Base-by-base conservation (phyloP, 169 alveolate species). In the Plasmodium relictum region DNA sequence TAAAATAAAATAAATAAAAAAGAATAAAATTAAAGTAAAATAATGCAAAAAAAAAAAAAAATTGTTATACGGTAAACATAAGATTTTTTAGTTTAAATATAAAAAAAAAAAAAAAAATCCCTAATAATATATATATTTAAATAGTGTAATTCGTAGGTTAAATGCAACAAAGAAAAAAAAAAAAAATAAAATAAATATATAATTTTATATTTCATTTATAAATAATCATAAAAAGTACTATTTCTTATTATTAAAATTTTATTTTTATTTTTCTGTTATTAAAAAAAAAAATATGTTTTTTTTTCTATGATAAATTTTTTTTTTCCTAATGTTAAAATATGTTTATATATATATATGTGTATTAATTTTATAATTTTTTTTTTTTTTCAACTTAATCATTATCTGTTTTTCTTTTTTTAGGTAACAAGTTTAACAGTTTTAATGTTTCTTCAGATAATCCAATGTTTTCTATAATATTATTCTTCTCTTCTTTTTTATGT, bases 371-470 rank as follows among this genome's bases (percentile, higher is more conserved):
- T 16, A 42, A n/a, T 74, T 24, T 62, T 54, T 12, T 20, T 14
- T 8, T 24, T 70, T 10, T 70, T 14, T 52, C 22, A 24, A 14
- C 31, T n/a, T 45, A 31, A 45, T 50, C 31, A 3, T n/a, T 37
- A 0, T 68, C 80, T 42, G 50, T 61, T 62, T 80, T 80, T 31
- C 72, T 80, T 48, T 80, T 80, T 68, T 80, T 68, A 22, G 90
- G 90, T 10, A 80, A 71, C 20, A 80, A 68, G 42, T 80, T 80
- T 24, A 80, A 72, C 72, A 80, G 58, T 50, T 80, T 80, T 54
- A 80, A 22, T 61, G 90, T 80, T 41, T 80, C 90, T 41, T 80
- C 90, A 24, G 90, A 80, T 37, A 80, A 65, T 6, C 90, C 90
- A 58, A 80, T 80, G 16, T 80, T 54, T 66, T 65, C 83, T 50